Percentiles rank a stretch among this genome's conserved stretches.
Evolutionary conservation across 768 basidiomycete species (phyloP).

Genomic region (Amanita subjunquillea): DNA sequence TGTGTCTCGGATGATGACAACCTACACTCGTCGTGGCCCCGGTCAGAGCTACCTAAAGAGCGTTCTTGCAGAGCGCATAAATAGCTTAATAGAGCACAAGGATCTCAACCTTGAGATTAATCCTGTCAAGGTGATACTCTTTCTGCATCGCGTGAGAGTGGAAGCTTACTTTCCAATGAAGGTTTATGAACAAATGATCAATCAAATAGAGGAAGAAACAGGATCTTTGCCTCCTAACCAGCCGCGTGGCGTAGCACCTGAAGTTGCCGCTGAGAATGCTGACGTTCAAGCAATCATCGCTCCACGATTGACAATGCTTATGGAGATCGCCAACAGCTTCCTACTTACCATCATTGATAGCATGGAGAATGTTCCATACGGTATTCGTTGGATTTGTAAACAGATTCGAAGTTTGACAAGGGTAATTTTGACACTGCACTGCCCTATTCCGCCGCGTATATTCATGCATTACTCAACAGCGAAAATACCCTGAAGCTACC

Average conservation of each 20-base stretch:
- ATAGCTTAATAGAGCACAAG: slow-evolving; percentile 98
- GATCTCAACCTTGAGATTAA: slow-evolving; percentile 99
- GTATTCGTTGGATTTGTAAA: slow-evolving; percentile 99
- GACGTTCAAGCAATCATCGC: slow-evolving; percentile 99
- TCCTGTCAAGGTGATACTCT: slow-evolving; percentile 72
- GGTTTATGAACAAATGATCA: slow-evolving; percentile 99
- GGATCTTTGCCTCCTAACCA: slow-evolving; percentile 85
- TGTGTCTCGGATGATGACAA: slow-evolving; percentile 99
- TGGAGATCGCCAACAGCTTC: slow-evolving; percentile 99
- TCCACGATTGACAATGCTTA: slow-evolving; percentile 94
- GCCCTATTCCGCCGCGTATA: slow-evolving; percentile 1
- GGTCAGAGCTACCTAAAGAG: slow-evolving; percentile 98
- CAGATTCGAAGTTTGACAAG: slow-evolving; percentile 95
- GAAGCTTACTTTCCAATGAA: slow-evolving; percentile 16
- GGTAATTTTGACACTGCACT: slow-evolving; percentile 34
- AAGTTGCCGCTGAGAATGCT: slow-evolving; percentile 85
- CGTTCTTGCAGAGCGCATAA: slow-evolving; percentile 95
- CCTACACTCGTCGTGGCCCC: slow-evolving; percentile 96
- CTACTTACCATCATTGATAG: slow-evolving; percentile 96
- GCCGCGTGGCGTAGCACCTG: slow-evolving; percentile 88
- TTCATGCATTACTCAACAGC: slow-evolving; percentile 31
- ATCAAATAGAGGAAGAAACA: slow-evolving; percentile 97
- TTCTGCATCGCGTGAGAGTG: background rate
- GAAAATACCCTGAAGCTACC: slow-evolving; percentile 98
- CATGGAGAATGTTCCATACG: slow-evolving; percentile 97